Percentiles rank a stretch among this genome's conserved stretches.
These are phyloP conservation scores for Hura crepitans DNA, from an alignment of 441 rosid genomes.

Conservation along the genomic window DNA sequence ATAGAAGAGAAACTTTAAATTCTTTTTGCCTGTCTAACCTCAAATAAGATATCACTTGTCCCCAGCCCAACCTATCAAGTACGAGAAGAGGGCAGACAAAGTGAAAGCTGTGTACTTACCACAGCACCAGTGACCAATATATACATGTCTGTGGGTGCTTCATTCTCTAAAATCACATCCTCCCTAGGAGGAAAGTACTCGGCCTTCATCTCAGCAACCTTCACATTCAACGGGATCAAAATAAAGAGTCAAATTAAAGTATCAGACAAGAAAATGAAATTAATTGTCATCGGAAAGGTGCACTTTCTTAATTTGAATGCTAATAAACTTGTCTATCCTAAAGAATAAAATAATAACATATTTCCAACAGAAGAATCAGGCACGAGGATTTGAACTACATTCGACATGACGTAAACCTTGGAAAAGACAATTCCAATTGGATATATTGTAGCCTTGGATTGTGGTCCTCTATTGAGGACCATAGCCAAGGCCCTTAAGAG, in stretches of 20 bases:
- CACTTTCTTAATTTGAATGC: background rate
- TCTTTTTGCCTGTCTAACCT: too few relatives aligned
- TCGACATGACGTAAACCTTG: background rate
- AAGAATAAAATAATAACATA: background rate
- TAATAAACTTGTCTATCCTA: background rate
- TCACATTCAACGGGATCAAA: conserved; percentile 13
- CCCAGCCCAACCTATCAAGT: background rate
- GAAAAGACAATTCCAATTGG: background rate
- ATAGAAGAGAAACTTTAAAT: background rate
- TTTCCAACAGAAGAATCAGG: conserved; percentile 1
- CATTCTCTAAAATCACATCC: conserved; percentile 87
- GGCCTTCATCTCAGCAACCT: conserved; percentile 90
- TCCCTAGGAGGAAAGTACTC: conserved; percentile 92
- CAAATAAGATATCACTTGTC: background rate
- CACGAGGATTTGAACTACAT: background rate
- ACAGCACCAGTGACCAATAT: conserved; percentile 74
- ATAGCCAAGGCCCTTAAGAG: too few relatives aligned
- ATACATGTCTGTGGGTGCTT: conserved; percentile 86
- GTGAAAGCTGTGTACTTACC: conserved; percentile 36
- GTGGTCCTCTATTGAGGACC: too few relatives aligned
- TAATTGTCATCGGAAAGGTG: background rate
- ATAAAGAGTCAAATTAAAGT: background rate
- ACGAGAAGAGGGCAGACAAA: background rate
- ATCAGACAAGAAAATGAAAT: conserved; percentile 8
- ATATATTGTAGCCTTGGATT: too few relatives aligned